Percentiles rank a stretch among this genome's conserved stretches.
phyloP scores from a whole-genome alignment of 441 rosid species.

The Mallotus repandus region DNA sequence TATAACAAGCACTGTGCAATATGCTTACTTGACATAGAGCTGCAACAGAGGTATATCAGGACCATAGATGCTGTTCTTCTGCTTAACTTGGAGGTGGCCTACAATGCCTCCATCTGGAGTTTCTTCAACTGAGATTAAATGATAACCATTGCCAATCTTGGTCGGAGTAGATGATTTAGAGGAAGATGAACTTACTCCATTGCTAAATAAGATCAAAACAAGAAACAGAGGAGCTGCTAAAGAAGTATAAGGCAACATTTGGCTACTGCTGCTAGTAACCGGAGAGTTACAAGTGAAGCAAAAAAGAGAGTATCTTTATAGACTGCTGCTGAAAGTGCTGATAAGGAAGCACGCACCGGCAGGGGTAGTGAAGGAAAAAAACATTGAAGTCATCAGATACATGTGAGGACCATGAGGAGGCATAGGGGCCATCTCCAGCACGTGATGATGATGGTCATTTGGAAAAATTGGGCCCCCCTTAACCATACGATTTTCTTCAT shows the following conservation, averaged over 20 bases:
- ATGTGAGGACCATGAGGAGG: constrained; percentile 16
- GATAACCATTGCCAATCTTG: constrained; percentile 87
- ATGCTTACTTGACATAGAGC: constrained; percentile 73
- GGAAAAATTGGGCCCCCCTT: not conserved
- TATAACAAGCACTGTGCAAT: not conserved
- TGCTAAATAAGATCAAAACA: constrained; percentile 23
- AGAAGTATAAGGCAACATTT: constrained; percentile 19
- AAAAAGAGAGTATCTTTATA: not conserved
- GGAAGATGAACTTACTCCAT: constrained; percentile 34
- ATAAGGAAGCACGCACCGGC: not conserved
- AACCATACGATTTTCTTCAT: not conserved
- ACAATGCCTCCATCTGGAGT: constrained; percentile 71
- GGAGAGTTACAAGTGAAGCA: not conserved
- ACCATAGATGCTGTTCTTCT: constrained; percentile 71
- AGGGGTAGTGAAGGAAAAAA: not conserved
- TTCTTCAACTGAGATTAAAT: constrained; percentile 70
- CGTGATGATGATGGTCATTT: constrained; percentile 21
- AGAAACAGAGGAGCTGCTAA: constrained; percentile 20
- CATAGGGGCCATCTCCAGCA: constrained; percentile 1
- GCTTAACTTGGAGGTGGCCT: constrained; percentile 75
- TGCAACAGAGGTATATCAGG: constrained; percentile 73
- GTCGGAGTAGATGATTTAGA: constrained; percentile 30
- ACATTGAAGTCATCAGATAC: not conserved
- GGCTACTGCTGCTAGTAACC: not conserved
- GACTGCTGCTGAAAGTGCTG: not conserved